Evolutionary conservation across 305 asterid species (phyloP), one percentile per base, ranked within the genome.

Genomic region (Fraxinus sp.): DNA sequence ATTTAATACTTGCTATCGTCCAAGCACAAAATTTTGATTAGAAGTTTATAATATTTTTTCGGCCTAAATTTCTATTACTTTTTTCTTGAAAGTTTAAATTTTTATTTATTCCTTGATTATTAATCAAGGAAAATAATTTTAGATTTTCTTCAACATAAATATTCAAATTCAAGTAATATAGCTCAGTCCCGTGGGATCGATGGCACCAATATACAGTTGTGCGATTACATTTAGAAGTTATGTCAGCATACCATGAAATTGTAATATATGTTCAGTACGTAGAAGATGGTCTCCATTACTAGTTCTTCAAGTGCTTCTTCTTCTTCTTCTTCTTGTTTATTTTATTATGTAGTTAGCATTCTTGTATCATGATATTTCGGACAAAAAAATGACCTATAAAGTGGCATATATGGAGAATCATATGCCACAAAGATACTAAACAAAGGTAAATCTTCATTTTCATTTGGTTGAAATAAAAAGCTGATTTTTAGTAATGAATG

Each of bases 361-460:
- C 3, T 41, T 9, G 49, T 41, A 9, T 41, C 14, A 9, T 41
- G 14, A 41, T 41, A 41, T 41, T 9, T 41, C 44, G 49, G 49
- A 41, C 49, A 2, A 11, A 44, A 3, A 44, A 44, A 3, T 3
- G 10, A 20, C 24, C 30, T 9, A 8, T 3, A 41, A 79, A 46
- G 37, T 14, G 24, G 77, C 46, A 81, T 77, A 78, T 62, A 81
- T 62, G 82, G 76, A 62, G 76, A 85, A 82, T 79, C 79, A 46
- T 37, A 55, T 70, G 78, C 75, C 59, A 13, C 82, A 9, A 30
- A 44, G 84, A 83, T 83, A 28, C 86, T 71, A 72, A 82, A 85
- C 88, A 85, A 44, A 70, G 9, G 57, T 66, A 79, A 75, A 70
- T 79, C 80, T 79, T 32, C 9, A 11, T 11, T 26, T 32, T 73